These are phyloP conservation scores for Rhizomucor miehei DNA, from an alignment of 371 early-diverging fungal genomes.

Conservation along the genomic window DNA sequence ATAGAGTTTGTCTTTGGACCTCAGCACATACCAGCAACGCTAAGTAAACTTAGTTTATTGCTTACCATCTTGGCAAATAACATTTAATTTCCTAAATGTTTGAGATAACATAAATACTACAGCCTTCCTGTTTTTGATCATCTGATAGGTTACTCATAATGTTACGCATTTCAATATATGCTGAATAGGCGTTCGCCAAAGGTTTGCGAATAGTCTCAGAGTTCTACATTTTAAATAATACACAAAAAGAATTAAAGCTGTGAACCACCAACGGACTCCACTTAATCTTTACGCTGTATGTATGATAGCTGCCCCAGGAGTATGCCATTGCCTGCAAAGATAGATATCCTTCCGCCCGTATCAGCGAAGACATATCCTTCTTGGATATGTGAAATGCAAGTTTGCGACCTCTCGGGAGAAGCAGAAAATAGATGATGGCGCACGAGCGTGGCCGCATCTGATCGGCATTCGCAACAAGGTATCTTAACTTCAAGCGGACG, in stretches of 20 bases:
- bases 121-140: too few species aligned
- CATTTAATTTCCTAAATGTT: too few species aligned
- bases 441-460: not conserved
- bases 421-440: not conserved
- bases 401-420: not conserved
- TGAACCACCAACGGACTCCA: not conserved
- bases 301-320: not conserved
- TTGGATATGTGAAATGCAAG: not conserved
- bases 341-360: not conserved
- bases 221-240: not conserved
- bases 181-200: not conserved
- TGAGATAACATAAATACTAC: too few species aligned
- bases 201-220: not conserved
- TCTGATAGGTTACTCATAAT: not conserved
- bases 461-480: not conserved
- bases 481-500: too few species aligned
- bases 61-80: too few species aligned
- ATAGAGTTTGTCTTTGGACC: too few species aligned
- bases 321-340: not conserved
- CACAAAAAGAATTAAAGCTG: not conserved
- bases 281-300: not conserved
- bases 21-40: too few species aligned
- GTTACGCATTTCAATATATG: not conserved
- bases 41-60: too few species aligned
- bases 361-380: not conserved